A percentile compares a stretch with the other conserved stretches of the same genome.
phyloP scores from a whole-genome alignment of 2,329 filamentous ascomycete species.

The Mollisiaceae sp. region DNA sequence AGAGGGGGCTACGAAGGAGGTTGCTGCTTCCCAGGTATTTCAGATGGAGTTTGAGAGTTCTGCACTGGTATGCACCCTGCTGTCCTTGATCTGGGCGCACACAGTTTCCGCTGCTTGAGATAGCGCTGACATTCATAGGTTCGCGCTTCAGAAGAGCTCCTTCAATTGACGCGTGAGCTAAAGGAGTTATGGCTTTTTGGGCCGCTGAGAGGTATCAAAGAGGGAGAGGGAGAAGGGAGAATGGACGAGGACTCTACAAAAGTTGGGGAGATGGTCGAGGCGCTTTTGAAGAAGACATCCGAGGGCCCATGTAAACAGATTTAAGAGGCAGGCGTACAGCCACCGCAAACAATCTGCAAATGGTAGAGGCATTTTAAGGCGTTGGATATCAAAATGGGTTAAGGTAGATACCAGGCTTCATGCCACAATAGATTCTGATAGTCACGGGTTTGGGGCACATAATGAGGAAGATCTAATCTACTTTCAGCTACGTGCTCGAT shows the following conservation, averaged over 20 bases:
- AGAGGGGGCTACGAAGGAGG: slow-evolving; percentile 40
- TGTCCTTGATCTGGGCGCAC: background rate
- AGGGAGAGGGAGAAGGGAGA: slow-evolving; percentile 47
- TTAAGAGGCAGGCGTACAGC: background rate
- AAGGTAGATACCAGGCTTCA: slow-evolving; percentile 5
- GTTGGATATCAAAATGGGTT: background rate
- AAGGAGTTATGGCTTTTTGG: slow-evolving; percentile 57
- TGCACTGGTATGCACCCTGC: slow-evolving; percentile 43
- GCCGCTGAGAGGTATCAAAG: slow-evolving; percentile 50
- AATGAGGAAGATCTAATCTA: background rate
- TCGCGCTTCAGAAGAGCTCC: slow-evolving; percentile 48
- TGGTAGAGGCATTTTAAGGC: background rate
- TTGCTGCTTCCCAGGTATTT: slow-evolving; percentile 40
- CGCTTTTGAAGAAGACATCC: slow-evolving; percentile 25
- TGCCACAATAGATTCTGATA: background rate
- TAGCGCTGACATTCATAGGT: slow-evolving; percentile 30
- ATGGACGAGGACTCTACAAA: slow-evolving; percentile 47
- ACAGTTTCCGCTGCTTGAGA: background rate
- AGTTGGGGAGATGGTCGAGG: slow-evolving; percentile 38
- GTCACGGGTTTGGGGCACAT: background rate
- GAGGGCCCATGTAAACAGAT: slow-evolving; percentile 1
- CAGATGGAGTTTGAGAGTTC: slow-evolving; percentile 42
- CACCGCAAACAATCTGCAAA: background rate
- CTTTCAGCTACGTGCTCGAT: background rate
- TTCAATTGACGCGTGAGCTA: slow-evolving; percentile 53